Evolutionary conservation across 345 rosid genomes (phyloP).

Genomic region (Citropsis articulata): DNA sequence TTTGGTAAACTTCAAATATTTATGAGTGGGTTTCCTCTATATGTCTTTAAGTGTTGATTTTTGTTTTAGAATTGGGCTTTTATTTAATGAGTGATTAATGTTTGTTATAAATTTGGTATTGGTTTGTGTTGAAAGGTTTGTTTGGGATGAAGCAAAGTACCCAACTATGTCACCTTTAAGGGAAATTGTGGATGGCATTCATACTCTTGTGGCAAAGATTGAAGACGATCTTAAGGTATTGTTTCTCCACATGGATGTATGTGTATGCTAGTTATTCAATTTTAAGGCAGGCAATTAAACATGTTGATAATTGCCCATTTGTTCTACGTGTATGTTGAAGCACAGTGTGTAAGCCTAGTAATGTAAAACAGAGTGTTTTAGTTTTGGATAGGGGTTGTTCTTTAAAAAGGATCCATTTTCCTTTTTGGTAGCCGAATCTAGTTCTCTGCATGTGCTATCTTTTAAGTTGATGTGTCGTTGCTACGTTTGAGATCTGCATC

Average conservation of each 20-base stretch:
- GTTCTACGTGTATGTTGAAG: neutral
- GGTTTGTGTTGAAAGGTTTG: conserved; percentile 58
- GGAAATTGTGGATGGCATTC: conserved; percentile 84
- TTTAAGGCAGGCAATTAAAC: neutral
- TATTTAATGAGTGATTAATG: neutral
- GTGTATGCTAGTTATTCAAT: neutral
- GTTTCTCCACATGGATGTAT: neutral
- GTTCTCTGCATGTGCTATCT: neutral
- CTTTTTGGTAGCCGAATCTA: neutral
- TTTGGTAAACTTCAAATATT: neutral
- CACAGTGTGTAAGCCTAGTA: neutral
- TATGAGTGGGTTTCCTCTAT: neutral
- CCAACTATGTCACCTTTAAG: conserved; percentile 90
- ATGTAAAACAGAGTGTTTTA: neutral
- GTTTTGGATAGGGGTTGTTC: neutral
- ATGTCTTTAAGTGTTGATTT: neutral
- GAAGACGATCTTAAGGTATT: conserved; percentile 99
- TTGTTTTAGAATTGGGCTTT: neutral
- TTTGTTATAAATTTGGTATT: conserved; percentile 9
- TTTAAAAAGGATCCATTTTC: neutral
- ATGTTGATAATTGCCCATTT: neutral
- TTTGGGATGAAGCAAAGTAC: conserved; percentile 97
- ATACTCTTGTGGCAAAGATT: conserved; percentile 77
- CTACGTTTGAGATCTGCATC: neutral
- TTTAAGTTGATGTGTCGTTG: neutral